Percentiles rank a stretch among this genome's conserved stretches.
phyloP scores from a whole-genome alignment of 192 early-diverging fungal species.

The Dimargaris xerosporica region DNA sequence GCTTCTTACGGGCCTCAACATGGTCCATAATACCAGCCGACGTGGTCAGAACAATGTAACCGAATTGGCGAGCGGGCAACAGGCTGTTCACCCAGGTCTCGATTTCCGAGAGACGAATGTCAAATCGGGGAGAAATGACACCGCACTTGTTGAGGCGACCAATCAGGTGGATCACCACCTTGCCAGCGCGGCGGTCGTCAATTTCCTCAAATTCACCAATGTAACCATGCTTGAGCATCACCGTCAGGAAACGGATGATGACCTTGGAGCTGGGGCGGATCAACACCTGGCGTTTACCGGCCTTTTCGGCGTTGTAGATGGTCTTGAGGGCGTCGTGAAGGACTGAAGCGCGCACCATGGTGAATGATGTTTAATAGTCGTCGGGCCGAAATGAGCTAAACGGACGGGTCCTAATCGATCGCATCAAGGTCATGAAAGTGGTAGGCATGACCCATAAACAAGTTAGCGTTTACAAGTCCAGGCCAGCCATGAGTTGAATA shows the following conservation, averaged over 20 bases:
- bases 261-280: conserved; percentile 97
- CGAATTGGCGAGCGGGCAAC: conserved; percentile 97
- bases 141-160: conserved; percentile 99
- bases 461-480: too few species aligned
- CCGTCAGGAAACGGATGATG: conserved; percentile 95
- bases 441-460: too few species aligned
- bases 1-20: conserved; percentile 93
- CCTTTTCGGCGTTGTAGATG: conserved; percentile 98
- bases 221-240: conserved; percentile 99
- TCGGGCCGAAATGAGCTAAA: not conserved
- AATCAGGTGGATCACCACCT: conserved; percentile 96
- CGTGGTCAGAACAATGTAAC: conserved; percentile 84
- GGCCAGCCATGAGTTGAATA: too few species aligned
- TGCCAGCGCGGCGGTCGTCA: conserved; percentile 94
- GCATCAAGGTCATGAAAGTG: too few species aligned
- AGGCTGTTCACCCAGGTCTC: conserved; percentile 97
- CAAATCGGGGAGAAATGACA: conserved; percentile 97
- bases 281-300: conserved; percentile 94
- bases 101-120: conserved; percentile 83
- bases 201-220: conserved; percentile 99
- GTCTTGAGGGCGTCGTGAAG: conserved; percentile 94
- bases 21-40: conserved; percentile 99
- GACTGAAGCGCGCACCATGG: conserved; percentile 96
- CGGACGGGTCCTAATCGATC: not conserved
- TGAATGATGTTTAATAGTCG: conserved; percentile 13